These are phyloP conservation scores for Dendrocalamus sinicus DNA, from an alignment of 176 grass and related monocot species.

Conservation along the genomic window DNA sequence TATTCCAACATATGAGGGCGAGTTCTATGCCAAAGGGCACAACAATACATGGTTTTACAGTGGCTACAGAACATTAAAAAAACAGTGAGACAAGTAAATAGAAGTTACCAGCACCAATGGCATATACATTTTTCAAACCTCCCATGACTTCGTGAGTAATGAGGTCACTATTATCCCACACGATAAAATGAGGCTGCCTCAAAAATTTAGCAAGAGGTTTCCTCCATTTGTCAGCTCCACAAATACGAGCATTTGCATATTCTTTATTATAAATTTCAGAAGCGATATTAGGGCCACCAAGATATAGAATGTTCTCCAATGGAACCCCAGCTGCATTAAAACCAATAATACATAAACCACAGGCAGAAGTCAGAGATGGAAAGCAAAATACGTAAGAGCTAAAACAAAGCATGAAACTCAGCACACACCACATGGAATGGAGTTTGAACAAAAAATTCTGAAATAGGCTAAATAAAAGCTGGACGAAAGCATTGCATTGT, in stretches of 20 bases:
- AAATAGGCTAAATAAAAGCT: constrained; percentile 19
- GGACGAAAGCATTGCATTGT: not conserved
- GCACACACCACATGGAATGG: not conserved
- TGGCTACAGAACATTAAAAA: constrained; percentile 28
- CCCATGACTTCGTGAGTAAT: constrained; percentile 99
- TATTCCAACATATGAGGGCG: constrained; percentile 14
- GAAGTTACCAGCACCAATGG: constrained; percentile 91
- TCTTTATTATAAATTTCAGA: constrained; percentile 99
- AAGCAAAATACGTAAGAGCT: not conserved
- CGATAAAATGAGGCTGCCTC: constrained; percentile 98
- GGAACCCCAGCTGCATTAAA: constrained; percentile 75
- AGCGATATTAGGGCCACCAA: constrained; percentile 95
- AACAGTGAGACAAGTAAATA: constrained; percentile 7
- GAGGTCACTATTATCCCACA: constrained; percentile 97
- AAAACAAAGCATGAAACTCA: not conserved
- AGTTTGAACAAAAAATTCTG: not conserved
- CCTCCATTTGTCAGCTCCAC: constrained; percentile 94
- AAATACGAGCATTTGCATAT: constrained; percentile 95
- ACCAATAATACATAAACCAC: constrained; percentile 24
- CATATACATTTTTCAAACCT: constrained; percentile 97
- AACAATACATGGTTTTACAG: not conserved
- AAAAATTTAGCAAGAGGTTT: constrained; percentile 95
- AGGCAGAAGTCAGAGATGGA: not conserved
- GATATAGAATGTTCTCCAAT: constrained; percentile 94
- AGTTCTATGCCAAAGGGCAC: constrained; percentile 10